Evolutionary conservation across 1,284 basidiomycete species (phyloP).

Genomic region (Veloboletus limbatus): DNA sequence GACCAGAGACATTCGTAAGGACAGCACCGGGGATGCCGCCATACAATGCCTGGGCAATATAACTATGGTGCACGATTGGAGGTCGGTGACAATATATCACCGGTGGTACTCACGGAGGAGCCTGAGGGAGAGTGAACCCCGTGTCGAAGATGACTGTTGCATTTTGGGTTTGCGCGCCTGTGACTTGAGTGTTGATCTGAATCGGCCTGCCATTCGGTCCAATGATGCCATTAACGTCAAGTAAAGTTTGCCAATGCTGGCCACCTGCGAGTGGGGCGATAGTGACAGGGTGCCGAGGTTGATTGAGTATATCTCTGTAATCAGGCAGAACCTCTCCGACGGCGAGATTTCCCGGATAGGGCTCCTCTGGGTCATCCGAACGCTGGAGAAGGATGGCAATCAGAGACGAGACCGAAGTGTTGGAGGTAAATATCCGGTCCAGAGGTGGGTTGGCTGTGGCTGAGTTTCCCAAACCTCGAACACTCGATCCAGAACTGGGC

Average conservation of each 20-base stretch:
- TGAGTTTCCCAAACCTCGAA: slow-evolving; percentile 10
- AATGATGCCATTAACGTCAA: slow-evolving; percentile 51
- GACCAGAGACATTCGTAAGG: slow-evolving; percentile 41
- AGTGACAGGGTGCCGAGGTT: slow-evolving; percentile 45
- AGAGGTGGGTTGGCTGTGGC: slow-evolving; percentile 49
- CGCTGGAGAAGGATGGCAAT: slow-evolving; percentile 55
- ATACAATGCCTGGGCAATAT: slow-evolving; percentile 57
- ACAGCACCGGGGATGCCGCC: slow-evolving; percentile 47
- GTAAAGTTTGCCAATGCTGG: slow-evolving; percentile 53
- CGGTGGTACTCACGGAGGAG: slow-evolving; percentile 44
- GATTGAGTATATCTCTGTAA: slow-evolving; percentile 38
- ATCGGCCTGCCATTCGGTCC: slow-evolving; percentile 49
- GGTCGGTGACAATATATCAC: not conserved
- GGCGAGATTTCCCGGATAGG: slow-evolving; percentile 47
- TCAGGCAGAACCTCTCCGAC: slow-evolving; percentile 46
- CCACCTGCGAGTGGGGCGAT: slow-evolving; percentile 34
- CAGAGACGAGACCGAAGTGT: slow-evolving; percentile 53
- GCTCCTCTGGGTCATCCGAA: slow-evolving; percentile 40
- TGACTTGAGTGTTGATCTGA: slow-evolving; percentile 42
- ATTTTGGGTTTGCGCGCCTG: slow-evolving; percentile 40
- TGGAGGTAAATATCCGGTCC: slow-evolving; percentile 61
- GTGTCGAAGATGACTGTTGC: slow-evolving; percentile 63
- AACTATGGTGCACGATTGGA: slow-evolving; percentile 33
- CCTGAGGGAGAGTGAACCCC: slow-evolving; percentile 66
- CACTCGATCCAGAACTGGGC: slow-evolving; percentile 42